Evolutionary conservation across 345 rosid genomes (phyloP).

Genomic region (Gynandropsis gynandra): DNA sequence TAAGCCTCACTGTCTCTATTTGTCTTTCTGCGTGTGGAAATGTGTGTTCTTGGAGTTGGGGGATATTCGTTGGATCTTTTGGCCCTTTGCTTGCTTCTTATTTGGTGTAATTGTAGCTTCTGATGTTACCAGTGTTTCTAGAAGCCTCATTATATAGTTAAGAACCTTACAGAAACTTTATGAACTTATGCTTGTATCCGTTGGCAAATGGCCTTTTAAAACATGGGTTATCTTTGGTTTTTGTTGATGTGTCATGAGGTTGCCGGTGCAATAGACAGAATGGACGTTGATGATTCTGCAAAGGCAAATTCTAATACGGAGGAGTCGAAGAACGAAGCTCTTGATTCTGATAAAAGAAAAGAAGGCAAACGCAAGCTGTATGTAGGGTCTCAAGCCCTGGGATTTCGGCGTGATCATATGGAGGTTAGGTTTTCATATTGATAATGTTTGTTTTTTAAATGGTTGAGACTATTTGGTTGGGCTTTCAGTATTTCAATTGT

Average conservation of each 20-base stretch:
- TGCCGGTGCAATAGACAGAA: constrained; percentile 85
- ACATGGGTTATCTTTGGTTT: constrained; percentile 17
- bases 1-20: constrained; percentile 27
- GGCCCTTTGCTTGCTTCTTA: background rate
- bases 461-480: background rate
- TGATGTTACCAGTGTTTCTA: constrained; percentile 13
- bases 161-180: background rate
- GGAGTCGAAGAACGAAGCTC: constrained; percentile 48
- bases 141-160: constrained; percentile 11
- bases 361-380: constrained; percentile 71
- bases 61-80: constrained; percentile 46
- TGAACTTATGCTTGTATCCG: background rate
- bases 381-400: constrained; percentile 87
- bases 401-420: constrained; percentile 85
- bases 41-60: background rate
- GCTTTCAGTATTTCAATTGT: background rate
- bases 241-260: constrained; percentile 43
- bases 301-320: constrained; percentile 34
- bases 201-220: background rate
- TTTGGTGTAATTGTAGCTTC: constrained; percentile 10
- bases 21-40: background rate
- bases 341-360: constrained; percentile 53
- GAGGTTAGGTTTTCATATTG: constrained; percentile 47
- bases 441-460: constrained; percentile 1
- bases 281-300: constrained; percentile 58